Conservation (phyloP, 495 filamentous ascomycete genomes). For the Delitschia confertaspora region DNA sequence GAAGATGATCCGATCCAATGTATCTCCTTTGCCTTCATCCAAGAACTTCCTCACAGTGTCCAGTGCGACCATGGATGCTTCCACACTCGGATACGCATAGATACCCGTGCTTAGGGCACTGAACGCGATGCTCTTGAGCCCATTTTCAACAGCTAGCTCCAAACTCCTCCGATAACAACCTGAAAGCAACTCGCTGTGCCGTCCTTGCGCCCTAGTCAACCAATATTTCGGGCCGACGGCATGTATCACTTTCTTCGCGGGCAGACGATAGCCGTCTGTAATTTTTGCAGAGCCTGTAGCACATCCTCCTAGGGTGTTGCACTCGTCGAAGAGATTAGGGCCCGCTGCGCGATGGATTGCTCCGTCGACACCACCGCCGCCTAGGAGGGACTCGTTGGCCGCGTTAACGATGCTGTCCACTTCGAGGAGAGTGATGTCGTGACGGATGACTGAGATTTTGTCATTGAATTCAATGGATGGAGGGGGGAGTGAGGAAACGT, state of each 20-base stretch:
- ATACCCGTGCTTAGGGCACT: conserved; percentile 75
- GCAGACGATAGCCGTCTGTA: conserved; percentile 66
- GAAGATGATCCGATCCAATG: conserved; percentile 67
- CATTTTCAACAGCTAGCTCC: conserved; percentile 57
- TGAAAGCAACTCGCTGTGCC: conserved; percentile 45
- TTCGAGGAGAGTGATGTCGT: conserved; percentile 74
- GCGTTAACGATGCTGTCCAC: conserved; percentile 90
- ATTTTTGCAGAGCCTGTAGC: conserved; percentile 74
- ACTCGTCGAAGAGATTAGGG: conserved; percentile 57
- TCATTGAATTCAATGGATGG: conserved; percentile 49
- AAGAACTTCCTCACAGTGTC: conserved; percentile 64
- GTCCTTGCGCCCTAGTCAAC: conserved; percentile 28
- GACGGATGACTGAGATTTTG: conserved; percentile 58
- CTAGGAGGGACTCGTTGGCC: conserved; percentile 68
- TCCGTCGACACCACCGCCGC: conserved; percentile 68
- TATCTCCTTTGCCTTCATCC: conserved; percentile 44
- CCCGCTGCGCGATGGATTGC: conserved; percentile 82
- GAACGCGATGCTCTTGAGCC: conserved; percentile 68
- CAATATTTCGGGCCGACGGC: conserved; percentile 83
- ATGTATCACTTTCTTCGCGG: conserved; percentile 73
- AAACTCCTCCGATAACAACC: conserved; percentile 71
- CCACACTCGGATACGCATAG: conserved; percentile 73
- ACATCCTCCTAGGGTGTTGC: conserved; percentile 59
- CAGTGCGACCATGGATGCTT: conserved; percentile 61
- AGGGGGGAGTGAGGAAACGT: conserved; percentile 18